Conservation (phyloP, 169 alveolate species). For the Eimeria falciformis region DNA sequence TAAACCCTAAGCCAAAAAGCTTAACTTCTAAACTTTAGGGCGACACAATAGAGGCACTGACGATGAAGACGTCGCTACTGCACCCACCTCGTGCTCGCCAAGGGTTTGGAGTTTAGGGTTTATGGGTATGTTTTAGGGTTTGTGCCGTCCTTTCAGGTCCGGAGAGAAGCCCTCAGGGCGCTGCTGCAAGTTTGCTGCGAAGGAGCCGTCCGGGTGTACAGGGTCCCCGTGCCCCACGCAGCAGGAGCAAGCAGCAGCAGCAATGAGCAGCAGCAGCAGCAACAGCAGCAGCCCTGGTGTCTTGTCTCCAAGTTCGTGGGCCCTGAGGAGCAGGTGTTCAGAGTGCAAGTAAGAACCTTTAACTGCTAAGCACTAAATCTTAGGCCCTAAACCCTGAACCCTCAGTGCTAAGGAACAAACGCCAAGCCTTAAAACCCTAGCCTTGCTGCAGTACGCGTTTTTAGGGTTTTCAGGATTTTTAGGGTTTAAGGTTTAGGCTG, state of each 20-base stretch:
- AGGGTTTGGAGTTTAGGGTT: too few species aligned
- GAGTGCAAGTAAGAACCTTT: slow-evolving; percentile 21
- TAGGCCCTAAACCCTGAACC: not conserved
- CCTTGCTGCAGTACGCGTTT: not conserved
- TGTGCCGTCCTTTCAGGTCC: slow-evolving; percentile 8
- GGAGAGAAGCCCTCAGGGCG: slow-evolving; percentile 62
- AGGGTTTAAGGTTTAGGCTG: not conserved
- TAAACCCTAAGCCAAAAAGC: not conserved
- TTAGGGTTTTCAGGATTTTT: not conserved
- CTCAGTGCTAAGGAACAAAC: not conserved
- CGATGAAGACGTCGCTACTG: not conserved
- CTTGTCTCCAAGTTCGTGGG: slow-evolving; percentile 58
- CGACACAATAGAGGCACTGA: not conserved
- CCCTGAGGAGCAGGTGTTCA: slow-evolving; percentile 52
- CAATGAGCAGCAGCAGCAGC: not conserved
- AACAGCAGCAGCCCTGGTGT: slow-evolving; percentile 8
- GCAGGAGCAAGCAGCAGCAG: not conserved
- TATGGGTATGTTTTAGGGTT: not conserved
- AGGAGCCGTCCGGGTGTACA: slow-evolving; percentile 70
- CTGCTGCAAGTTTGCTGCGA: slow-evolving; percentile 75
- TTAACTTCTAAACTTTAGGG: not conserved
- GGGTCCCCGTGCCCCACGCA: slow-evolving; percentile 48
- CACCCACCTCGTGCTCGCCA: too few species aligned
- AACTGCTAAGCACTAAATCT: not conserved
- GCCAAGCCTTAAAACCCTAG: not conserved